Percentiles rank a stretch among this genome's conserved stretches.
Evolutionary conservation across 2,329 filamentous ascomycete genomes (phyloP).

Genomic region (Beauveria medogensis): DNA sequence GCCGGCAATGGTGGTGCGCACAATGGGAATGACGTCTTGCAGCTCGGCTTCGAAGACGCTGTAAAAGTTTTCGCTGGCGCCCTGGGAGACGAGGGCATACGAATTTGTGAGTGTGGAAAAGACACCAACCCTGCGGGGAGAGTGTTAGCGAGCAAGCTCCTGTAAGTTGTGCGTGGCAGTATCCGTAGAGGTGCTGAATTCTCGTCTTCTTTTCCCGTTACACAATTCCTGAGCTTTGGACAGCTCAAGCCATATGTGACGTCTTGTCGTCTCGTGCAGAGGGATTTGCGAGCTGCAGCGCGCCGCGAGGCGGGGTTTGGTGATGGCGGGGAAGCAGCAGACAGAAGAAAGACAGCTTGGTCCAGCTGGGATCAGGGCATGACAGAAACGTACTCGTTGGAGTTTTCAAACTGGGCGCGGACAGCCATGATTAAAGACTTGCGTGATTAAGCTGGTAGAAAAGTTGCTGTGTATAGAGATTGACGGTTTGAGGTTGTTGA

Average conservation of each 20-base stretch:
- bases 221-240: neutral
- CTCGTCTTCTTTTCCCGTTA: neutral
- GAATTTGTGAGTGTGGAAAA: slow-evolving; percentile 96
- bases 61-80: slow-evolving; percentile 98
- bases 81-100: slow-evolving; percentile 88
- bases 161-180: neutral
- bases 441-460: neutral
- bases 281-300: neutral
- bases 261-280: neutral
- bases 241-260: too few species aligned
- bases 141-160: neutral
- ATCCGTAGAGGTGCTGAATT: neutral
- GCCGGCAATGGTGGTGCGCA: slow-evolving; percentile 91
- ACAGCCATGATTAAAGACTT: slow-evolving; percentile 48
- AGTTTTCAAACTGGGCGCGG: slow-evolving; percentile 77
- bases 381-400: slow-evolving; percentile 64
- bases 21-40: slow-evolving; percentile 94
- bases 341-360: neutral
- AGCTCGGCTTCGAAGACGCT: slow-evolving; percentile 97
- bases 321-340: slow-evolving; percentile 6
- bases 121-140: slow-evolving; percentile 69
- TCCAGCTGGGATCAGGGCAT: neutral
- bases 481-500: slow-evolving; percentile 6
- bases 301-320: slow-evolving; percentile 9
- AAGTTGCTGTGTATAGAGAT: neutral